Conservation (phyloP, 2,329 filamentous ascomycete species). For the Xylariaceae sp. region DNA sequence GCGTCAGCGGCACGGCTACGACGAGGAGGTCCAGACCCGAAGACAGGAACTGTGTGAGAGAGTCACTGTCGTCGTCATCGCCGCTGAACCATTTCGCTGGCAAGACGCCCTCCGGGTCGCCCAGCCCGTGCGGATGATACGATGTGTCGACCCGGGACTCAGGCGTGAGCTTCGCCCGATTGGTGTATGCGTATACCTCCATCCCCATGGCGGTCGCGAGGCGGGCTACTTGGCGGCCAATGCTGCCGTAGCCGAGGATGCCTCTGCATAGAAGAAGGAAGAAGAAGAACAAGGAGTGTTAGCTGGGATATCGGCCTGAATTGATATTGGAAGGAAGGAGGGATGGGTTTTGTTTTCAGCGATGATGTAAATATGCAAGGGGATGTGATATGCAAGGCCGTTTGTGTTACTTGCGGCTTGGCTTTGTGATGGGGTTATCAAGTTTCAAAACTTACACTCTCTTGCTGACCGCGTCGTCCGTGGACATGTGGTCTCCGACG, state of each 20-base stretch:
- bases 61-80: constrained; percentile 32
- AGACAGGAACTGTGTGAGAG: too few species aligned
- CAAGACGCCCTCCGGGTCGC: constrained; percentile 37
- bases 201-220: constrained; percentile 57
- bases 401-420: too few species aligned
- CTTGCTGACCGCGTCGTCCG: constrained; percentile 42
- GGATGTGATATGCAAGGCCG: not conserved
- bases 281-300: too few species aligned
- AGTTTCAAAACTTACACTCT: constrained; percentile 45
- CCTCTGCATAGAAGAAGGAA: too few species aligned
- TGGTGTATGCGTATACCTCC: constrained; percentile 64
- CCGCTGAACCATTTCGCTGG: constrained; percentile 37
- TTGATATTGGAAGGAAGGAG: too few species aligned
- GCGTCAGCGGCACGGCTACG: constrained; percentile 37
- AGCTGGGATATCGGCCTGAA: too few species aligned
- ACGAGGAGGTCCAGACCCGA: constrained; percentile 39
- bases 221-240: constrained; percentile 39
- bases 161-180: constrained; percentile 52
- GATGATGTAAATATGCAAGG: not conserved
- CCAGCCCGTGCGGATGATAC: constrained; percentile 60
- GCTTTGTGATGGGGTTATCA: too few species aligned
- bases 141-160: constrained; percentile 53
- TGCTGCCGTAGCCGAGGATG: constrained; percentile 41
- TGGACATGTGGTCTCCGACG: constrained; percentile 30
- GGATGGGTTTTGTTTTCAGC: not conserved